Base-by-base conservation (phyloP, 345 rosid species). In the Arabis alpina region DNA sequence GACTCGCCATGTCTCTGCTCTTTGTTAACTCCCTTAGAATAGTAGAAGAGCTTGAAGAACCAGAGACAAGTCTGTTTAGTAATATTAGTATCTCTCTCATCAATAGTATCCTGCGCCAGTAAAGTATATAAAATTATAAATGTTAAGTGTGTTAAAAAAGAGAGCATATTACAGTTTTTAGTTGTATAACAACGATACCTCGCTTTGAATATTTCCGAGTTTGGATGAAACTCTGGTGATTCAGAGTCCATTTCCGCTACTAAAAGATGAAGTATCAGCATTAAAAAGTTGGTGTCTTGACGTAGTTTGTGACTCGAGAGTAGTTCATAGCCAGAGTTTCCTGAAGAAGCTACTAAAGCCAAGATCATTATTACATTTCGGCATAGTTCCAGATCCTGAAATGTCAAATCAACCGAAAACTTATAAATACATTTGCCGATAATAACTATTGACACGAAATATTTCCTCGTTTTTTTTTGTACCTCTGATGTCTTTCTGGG, bases 311-410 rank as follows among this genome's bases (percentile, higher is more conserved):
- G 81, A 71, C 55, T 72, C 61, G 79, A 78, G 57, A 91, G 75
- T 60, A 91, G 79, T 76, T 91, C 86, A 79, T 83, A 86, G 54
- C 96, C 96, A 42, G 82, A 71, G 61, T 79, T 85, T 68, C 95
- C 92, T 54, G 90, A 91, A 27, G 99, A 88, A 57, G 85, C 88
- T 66, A 86, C 65, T 59, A 85, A 84, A 25, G 96, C 97, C 57
- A 94, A 81, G 67, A 82, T 62, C 68, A 72, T 76, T 45, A 88
- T 72, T 36, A 85, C 88, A 41, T 77, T 84, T 72, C 88, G 80
- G 71, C 85, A 85, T 27, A 93, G 93, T 66, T 82, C 86, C 73
- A 91, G 74, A 48, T 84, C 96, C 99, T 94, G 88, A 66, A 81
- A 70, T 23, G 8, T 54, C 43, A 76, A 76, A 60, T 68, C 39